A percentile compares a stretch with the other conserved stretches of the same genome.
Conservation (phyloP, 345 rosid genomes). For the Euphorbia pulcherrima region DNA sequence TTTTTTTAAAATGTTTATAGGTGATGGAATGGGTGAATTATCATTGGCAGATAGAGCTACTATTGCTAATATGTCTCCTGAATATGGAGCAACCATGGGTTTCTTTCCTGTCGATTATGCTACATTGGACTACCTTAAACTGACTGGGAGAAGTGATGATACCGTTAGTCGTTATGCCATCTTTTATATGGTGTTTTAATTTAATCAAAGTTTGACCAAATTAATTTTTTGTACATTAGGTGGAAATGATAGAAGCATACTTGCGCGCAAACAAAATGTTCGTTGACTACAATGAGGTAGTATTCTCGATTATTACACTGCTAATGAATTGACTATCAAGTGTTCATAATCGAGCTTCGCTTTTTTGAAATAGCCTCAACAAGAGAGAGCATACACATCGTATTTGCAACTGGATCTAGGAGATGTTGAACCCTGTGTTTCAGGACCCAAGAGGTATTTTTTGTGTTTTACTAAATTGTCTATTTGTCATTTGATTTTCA, state of each 20-base stretch:
- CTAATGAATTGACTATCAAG: not conserved
- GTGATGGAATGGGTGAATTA: constrained; percentile 27
- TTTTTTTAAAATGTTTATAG: constrained; percentile 11
- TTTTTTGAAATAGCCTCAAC: constrained; percentile 56
- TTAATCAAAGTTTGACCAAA: not conserved
- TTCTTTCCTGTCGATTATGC: constrained; percentile 37
- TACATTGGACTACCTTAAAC: constrained; percentile 28
- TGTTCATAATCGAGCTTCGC: not conserved
- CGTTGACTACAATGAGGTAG: constrained; percentile 85
- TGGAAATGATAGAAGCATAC: constrained; percentile 82
- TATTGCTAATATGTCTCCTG: constrained; percentile 35
- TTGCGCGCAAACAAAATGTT: constrained; percentile 96
- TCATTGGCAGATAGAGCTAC: constrained; percentile 36
- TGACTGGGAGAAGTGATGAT: constrained; percentile 32
- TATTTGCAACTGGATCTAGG: constrained; percentile 69
- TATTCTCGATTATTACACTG: not conserved
- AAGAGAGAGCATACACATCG: constrained; percentile 71
- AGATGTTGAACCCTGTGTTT: constrained; percentile 86
- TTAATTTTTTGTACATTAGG: constrained; percentile 38
- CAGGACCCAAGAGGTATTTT: constrained; percentile 88
- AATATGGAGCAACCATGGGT: constrained; percentile 37
- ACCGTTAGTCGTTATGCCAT: constrained; percentile 15
- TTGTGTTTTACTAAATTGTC: not conserved
- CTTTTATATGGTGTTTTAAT: no score
- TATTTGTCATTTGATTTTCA: not conserved